Conservation (phyloP, 129 eudicot genomes). For the Chrysanthemum seticuspe region DNA sequence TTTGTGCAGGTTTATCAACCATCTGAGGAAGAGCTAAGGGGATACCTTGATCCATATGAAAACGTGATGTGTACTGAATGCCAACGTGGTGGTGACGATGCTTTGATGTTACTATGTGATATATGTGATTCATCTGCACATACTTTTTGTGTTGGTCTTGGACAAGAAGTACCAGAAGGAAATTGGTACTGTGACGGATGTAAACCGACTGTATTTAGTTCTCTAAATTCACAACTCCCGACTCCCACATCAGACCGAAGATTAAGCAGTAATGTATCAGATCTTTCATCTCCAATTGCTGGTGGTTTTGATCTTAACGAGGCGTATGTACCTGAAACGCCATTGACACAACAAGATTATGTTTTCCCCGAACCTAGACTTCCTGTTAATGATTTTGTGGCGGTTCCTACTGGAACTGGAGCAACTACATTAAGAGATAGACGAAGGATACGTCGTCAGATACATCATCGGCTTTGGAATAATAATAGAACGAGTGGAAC, state of each 20-base stretch:
- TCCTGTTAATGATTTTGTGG: background rate
- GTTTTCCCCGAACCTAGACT: slow-evolving; percentile 36
- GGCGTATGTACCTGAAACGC: slow-evolving; percentile 75
- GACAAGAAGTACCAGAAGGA: slow-evolving; percentile 92
- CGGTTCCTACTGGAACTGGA: slow-evolving; percentile 49
- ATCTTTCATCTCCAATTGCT: slow-evolving; percentile 47
- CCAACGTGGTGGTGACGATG: slow-evolving; percentile 92
- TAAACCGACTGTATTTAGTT: slow-evolving; percentile 62
- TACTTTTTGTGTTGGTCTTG: slow-evolving; percentile 95
- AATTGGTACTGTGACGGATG: slow-evolving; percentile 98
- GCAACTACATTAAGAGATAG: slow-evolving; percentile 64
- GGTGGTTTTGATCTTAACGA: slow-evolving; percentile 83
- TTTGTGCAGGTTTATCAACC: slow-evolving; percentile 86
- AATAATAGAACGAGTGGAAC: slow-evolving; percentile 46
- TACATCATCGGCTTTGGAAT: slow-evolving; percentile 39
- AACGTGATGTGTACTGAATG: slow-evolving; percentile 87
- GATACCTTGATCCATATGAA: slow-evolving; percentile 87
- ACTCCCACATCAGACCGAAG: slow-evolving; percentile 52
- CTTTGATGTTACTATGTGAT: slow-evolving; percentile 89
- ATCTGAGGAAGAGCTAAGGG: slow-evolving; percentile 94
- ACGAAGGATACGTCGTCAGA: slow-evolving; percentile 63
- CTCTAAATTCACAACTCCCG: slow-evolving; percentile 45
- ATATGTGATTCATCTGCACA: slow-evolving; percentile 98
- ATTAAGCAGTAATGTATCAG: slow-evolving; percentile 39
- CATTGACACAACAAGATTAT: slow-evolving; percentile 47